Evolutionary conservation across 306 rosid species (phyloP).

Genomic region (Mimosa bimucronata): DNA sequence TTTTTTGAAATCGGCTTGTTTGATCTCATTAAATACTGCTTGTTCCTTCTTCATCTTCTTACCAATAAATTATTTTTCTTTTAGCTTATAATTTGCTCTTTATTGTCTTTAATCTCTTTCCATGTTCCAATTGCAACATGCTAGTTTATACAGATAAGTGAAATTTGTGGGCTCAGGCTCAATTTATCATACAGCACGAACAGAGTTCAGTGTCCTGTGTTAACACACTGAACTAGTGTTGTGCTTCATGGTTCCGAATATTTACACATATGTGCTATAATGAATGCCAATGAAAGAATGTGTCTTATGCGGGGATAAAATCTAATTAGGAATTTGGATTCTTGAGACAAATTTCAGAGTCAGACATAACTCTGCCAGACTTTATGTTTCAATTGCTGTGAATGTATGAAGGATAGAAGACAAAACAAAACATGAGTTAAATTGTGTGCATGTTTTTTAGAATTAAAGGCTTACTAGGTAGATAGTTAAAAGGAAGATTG

Average conservation of each 20-base stretch:
- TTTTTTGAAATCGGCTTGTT: too few relatives aligned
- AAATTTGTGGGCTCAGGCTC: background rate
- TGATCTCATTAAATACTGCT: too few relatives aligned
- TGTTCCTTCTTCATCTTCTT: too few relatives aligned
- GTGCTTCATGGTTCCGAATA: background rate
- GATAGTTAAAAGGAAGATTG: background rate
- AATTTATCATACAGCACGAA: background rate
- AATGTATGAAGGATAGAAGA: background rate
- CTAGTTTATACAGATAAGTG: background rate
- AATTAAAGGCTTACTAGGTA: background rate
- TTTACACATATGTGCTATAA: background rate
- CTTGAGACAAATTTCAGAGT: background rate
- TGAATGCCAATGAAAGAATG: background rate
- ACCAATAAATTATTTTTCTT: too few relatives aligned
- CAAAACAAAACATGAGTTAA: background rate
- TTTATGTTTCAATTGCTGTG: background rate
- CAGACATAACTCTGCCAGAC: background rate
- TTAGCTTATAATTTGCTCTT: too few relatives aligned
- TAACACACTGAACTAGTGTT: background rate
- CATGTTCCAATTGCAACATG: background rate
- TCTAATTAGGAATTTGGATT: background rate
- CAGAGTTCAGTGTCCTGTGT: background rate
- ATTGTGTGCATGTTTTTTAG: background rate
- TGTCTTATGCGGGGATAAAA: background rate
- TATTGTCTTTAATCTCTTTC: too few relatives aligned